phyloP scores from a whole-genome alignment of 495 filamentous ascomycete species.

The Staphylotrichum tortipilum region DNA sequence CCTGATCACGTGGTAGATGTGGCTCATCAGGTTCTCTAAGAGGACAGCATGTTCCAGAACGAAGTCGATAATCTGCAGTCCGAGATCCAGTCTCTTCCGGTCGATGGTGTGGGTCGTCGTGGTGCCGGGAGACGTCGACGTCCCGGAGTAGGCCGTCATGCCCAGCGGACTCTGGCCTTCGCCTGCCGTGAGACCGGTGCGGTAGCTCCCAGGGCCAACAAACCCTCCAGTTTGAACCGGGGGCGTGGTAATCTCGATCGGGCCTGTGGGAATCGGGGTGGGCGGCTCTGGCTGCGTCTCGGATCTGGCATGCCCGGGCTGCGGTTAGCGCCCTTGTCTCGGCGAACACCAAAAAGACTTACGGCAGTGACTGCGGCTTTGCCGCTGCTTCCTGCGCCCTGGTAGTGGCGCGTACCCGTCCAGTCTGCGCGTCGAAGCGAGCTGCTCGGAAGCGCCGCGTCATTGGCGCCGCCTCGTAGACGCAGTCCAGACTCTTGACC shows the following conservation, averaged over 20 bases:
- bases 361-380: neutral
- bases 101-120: conserved; percentile 9
- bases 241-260: conserved; percentile 9
- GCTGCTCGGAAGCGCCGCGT: conserved; percentile 6
- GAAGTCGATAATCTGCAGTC: conserved; percentile 10
- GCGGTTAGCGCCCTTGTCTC: too few species aligned
- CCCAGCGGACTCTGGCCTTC: neutral
- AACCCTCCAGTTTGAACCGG: conserved; percentile 6
- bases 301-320: neutral
- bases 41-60: neutral
- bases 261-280: neutral
- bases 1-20: conserved; percentile 5
- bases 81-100: conserved; percentile 3
- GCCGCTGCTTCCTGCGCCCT: neutral
- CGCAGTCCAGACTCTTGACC: conserved; percentile 1
- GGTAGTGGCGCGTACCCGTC: conserved; percentile 1
- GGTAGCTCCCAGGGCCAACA: conserved; percentile 9
- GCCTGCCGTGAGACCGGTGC: conserved; percentile 1
- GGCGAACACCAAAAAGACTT: too few species aligned
- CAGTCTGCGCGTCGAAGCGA: conserved; percentile 3
- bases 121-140: neutral
- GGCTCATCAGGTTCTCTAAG: conserved; percentile 3
- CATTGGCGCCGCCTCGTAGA: conserved; percentile 5
- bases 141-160: conserved; percentile 3
- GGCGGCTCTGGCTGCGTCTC: neutral